A percentile compares a stretch with the other conserved stretches of the same genome.
Evolutionary conservation across 495 filamentous ascomycete species (phyloP).

Genomic region (Hyaloscypha finlandica): DNA sequence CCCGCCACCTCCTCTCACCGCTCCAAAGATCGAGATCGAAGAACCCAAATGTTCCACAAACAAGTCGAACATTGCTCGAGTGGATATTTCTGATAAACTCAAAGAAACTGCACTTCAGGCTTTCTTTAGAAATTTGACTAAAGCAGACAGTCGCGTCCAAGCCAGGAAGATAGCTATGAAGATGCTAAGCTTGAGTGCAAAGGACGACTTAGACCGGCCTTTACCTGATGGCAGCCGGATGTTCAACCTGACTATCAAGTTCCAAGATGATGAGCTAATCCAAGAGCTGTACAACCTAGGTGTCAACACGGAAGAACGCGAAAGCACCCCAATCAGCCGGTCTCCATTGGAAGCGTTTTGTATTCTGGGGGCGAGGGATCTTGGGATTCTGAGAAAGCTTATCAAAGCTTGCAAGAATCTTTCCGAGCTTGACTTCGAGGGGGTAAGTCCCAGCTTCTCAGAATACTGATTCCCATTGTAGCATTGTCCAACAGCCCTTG

Average conservation of each 20-base stretch:
- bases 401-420: not conserved
- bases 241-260: not conserved
- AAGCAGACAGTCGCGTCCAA: not conserved
- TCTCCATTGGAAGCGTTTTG: slow-evolving; percentile 4
- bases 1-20: no score
- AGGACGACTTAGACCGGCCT: not conserved
- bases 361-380: slow-evolving; percentile 3
- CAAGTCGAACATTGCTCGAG: not conserved
- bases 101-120: not conserved
- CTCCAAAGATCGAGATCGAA: no score
- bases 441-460: not conserved
- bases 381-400: not conserved
- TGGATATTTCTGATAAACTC: not conserved
- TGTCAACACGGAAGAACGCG: slow-evolving; percentile 2
- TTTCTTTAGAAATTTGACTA: slow-evolving; percentile 3
- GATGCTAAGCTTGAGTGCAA: not conserved
- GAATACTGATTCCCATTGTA: no score
- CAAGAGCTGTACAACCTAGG: slow-evolving; percentile 1
- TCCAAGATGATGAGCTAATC: slow-evolving; percentile 1
- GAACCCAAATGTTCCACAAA: no score
- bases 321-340: not conserved
- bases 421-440: not conserved
- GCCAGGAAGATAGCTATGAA: not conserved
- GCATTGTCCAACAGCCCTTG: no score
- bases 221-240: slow-evolving; percentile 2